These are phyloP conservation scores for Cryptococcus sp. DNA, from an alignment of 1,284 basidiomycete species.

Conservation along the genomic window DNA sequence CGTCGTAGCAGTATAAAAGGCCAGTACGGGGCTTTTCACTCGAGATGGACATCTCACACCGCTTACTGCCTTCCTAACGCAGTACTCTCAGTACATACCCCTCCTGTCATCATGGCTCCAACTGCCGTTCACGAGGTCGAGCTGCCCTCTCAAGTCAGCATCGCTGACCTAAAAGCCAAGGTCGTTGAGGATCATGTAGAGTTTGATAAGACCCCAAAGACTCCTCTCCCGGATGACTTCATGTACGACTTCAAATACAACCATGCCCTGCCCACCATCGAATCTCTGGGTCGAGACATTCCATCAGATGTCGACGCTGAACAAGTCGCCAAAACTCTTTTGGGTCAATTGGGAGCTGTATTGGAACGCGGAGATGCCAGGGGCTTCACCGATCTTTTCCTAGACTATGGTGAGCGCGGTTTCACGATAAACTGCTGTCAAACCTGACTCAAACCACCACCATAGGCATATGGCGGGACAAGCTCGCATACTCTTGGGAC, in stretches of 20 bases:
- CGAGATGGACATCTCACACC: too few species aligned
- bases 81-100: too few species aligned
- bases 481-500: conserved; percentile 59
- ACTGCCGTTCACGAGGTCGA: conserved; percentile 18
- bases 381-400: conserved; percentile 29
- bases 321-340: conserved; percentile 9
- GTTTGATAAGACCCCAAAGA: conserved; percentile 6
- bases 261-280: conserved; percentile 24
- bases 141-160: background rate
- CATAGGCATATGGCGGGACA: conserved; percentile 35
- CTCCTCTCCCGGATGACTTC: conserved; percentile 25
- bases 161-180: conserved; percentile 24
- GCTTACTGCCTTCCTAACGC: too few species aligned
- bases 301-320: conserved; percentile 14
- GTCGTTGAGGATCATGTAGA: conserved; percentile 16
- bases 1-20: too few species aligned
- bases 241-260: conserved; percentile 37
- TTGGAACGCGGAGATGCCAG: conserved; percentile 13
- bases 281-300: conserved; percentile 17
- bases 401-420: conserved; percentile 27
- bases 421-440: background rate
- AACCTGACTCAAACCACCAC: background rate
- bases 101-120: conserved; percentile 16
- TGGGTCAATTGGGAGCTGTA: conserved; percentile 2
- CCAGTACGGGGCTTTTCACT: too few species aligned